Base-by-base conservation (phyloP, 75 land plant genomes). In the Pinus taeda region DNA sequence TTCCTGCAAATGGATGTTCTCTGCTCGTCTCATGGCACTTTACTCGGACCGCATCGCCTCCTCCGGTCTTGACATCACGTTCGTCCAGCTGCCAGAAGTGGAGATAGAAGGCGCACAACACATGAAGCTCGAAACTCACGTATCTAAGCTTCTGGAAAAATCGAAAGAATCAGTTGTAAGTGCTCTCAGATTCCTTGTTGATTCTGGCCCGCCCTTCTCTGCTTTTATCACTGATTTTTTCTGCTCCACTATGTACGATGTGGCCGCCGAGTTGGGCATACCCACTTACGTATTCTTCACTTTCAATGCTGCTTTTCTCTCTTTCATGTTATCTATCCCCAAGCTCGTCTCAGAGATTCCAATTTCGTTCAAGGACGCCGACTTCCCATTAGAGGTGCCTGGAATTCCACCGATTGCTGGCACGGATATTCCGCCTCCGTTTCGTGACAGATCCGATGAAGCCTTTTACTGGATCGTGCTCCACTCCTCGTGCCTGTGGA, bases 351-450 rank as follows among this genome's bases (percentile, higher is more conserved):
- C 11, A 5, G 63, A 60, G 29, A 60, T n/a, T n/a, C 22, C n/a
- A 7, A 22, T 60, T 60, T 21, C 11, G 8, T 60, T 7, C 22
- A 60, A 60, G 8, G 63, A 60, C n/a, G 24, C 15, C 75, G 33
- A 45, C 0, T 5, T 45, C 8, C 82, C 82, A n/a, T 13, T 86
- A 29, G 24, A 49, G n/a, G 57, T 86, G 0, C 88, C 82, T 3
- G 88, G 88, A 3, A 80, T 84, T 57, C 73, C 81, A 3, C 85
- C 88, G 33, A 0, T 86, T 14, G 58, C 37, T 11, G 88, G 79
- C n/a, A 45, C 20, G 2, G 88, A 86, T 22, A 29, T 86, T 3
- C 60, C 61, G 2, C 66, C 82, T 18, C 79, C 75, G 42, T 1
- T 71, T 39, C 82, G 77, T 15, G 75, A 86, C 67, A 75, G 76